A percentile compares a stretch with the other conserved stretches of the same genome.
phyloP scores from a whole-genome alignment of 306 rosid genomes.

The Trifolium fragiferum region DNA sequence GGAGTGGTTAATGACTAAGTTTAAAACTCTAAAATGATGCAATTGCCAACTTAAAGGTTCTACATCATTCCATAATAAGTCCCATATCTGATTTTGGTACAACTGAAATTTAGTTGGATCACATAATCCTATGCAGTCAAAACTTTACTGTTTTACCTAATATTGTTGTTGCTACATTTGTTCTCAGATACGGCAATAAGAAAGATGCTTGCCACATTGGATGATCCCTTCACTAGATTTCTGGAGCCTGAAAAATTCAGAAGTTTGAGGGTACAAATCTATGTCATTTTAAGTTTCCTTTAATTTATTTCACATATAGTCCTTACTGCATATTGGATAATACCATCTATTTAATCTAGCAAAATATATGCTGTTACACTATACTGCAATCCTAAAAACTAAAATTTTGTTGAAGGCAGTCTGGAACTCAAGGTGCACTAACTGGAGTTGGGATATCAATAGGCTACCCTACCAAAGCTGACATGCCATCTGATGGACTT shows the following conservation, averaged over 20 bases:
- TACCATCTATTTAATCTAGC: slow-evolving; percentile 9
- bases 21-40: slow-evolving; percentile 5
- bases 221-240: slow-evolving; percentile 93
- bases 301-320: slow-evolving; percentile 33
- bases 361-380: slow-evolving; percentile 35
- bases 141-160: slow-evolving; percentile 35
- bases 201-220: slow-evolving; percentile 95
- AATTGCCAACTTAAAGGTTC: background rate
- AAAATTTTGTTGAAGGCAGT: slow-evolving; percentile 86
- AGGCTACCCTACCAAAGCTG: slow-evolving; percentile 75
- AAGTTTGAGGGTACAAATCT: slow-evolving; percentile 77
- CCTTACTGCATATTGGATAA: slow-evolving; percentile 1
- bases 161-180: slow-evolving; percentile 40
- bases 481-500: slow-evolving; percentile 72
- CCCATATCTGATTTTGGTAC: no score
- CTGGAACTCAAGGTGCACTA: slow-evolving; percentile 93
- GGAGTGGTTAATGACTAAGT: slow-evolving; percentile 7
- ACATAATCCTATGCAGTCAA: slow-evolving; percentile 20
- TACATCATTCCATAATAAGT: no score
- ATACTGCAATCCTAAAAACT: slow-evolving; percentile 45
- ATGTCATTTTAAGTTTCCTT: slow-evolving; percentile 40
- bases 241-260: slow-evolving; percentile 90
- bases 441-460: slow-evolving; percentile 96
- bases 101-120: background rate
- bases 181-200: slow-evolving; percentile 78